phyloP scores from a whole-genome alignment of 805 yeast species.

The Starmerella cellae region DNA sequence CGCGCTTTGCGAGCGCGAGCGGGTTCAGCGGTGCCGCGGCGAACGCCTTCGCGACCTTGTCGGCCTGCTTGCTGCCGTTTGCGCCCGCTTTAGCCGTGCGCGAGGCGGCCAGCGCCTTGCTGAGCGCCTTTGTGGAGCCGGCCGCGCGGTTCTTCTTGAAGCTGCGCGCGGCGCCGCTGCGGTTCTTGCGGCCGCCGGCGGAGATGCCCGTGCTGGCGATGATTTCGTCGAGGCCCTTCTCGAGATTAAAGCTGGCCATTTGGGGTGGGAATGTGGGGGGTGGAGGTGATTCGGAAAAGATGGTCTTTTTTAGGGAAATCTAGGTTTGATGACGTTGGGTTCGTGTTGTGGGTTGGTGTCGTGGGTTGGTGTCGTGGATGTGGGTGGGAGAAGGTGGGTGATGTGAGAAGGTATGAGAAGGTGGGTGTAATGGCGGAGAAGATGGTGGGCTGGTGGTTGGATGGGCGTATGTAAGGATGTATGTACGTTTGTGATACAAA shows the following conservation, averaged over 20 bases:
- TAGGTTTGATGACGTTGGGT: too few relatives aligned
- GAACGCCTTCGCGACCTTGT: slow-evolving; percentile 6
- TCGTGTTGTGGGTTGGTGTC: too few relatives aligned
- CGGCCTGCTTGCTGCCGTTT: neutral
- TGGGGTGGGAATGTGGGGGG: too few relatives aligned
- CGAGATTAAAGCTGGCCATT: slow-evolving; percentile 38
- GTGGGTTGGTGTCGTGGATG: too few relatives aligned
- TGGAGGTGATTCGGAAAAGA: too few relatives aligned
- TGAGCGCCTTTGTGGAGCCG: slow-evolving; percentile 9
- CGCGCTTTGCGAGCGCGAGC: slow-evolving; percentile 44
- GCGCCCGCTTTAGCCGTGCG: slow-evolving; percentile 4
- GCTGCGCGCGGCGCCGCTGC: slow-evolving; percentile 22
- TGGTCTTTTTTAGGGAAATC: too few relatives aligned
- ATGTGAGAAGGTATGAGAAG: too few relatives aligned
- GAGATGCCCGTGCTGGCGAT: slow-evolving; percentile 40
- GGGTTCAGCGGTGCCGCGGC: slow-evolving; percentile 26
- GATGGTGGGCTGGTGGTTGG: too few relatives aligned
- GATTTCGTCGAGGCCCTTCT: slow-evolving; percentile 90
- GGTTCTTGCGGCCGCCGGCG: slow-evolving; percentile 10
- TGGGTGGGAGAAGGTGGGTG: too few relatives aligned
- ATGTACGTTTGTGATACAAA: too few relatives aligned
- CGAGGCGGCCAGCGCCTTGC: slow-evolving; percentile 10
- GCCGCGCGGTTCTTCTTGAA: slow-evolving; percentile 21
- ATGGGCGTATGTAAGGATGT: too few relatives aligned
- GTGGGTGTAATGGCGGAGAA: too few relatives aligned